Base-by-base conservation (phyloP, 2,329 filamentous ascomycete genomes). In the Fusarium sp. region DNA sequence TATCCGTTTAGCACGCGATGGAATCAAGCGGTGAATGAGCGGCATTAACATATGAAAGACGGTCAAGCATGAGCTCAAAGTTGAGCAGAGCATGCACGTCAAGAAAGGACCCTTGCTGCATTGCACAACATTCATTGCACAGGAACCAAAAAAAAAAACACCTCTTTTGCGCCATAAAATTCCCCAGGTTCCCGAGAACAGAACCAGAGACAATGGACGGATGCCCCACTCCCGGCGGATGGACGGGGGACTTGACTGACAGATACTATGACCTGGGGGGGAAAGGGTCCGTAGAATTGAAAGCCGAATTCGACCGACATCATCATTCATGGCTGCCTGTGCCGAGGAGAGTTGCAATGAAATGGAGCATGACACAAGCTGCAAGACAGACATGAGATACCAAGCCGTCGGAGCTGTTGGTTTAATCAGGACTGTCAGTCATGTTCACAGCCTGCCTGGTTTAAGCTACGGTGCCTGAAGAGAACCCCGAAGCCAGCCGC, bases 31-130 rank as follows among this genome's bases (percentile, higher is more conserved):
- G 63, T 67, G 64, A 67, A 66, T 63, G 48, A 53, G 59, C 49
- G 58, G 58, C 59, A 63, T 57, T 43, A 57, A 51, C 33, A 42
- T 13, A 42, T 66, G 62, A 66, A 67, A 67, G 63, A 67, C 63
- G 64, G 64, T 67, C 64, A 67, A 58, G 48, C 40, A 23, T 35
- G 43, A 45, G 58, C 45, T 63, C 41, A 62, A 56, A 40, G 29
- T 63, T 63, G 63, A 62, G 58, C 41, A 60, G 43, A 43, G 39
- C 6, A 45, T 42, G 53, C 36, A 60, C 37, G 55, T 42, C 20
- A 45, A 47, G 21, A 36, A 37, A 63, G 37, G 63, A 63, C 58
- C 58, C 63, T 66, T 63, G 63, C 39, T 67, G 46, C 63, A 50
- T 63, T 37, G 48, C 54, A 43, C 37, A 37, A 37, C 47, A 31